Conservation (phyloP, 345 rosid genomes). For the Salix purpurea region DNA sequence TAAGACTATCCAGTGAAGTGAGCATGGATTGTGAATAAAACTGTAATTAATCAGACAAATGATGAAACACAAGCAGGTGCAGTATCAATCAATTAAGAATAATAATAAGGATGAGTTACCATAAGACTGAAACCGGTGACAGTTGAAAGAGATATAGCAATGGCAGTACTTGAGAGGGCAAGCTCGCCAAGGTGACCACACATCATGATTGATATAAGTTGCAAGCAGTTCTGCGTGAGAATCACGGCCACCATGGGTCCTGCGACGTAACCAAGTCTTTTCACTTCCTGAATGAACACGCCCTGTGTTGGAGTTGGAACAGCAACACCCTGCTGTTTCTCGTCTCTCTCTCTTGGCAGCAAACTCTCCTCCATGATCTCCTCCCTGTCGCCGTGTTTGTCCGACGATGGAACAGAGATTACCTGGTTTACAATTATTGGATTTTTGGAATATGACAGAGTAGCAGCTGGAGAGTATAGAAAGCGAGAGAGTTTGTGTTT, state of each 20-base stretch:
- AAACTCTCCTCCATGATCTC: too few species aligned
- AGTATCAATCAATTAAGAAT: not conserved
- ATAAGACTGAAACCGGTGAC: conserved; percentile 77
- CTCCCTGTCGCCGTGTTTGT: not conserved
- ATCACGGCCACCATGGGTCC: conserved; percentile 68
- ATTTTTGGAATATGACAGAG: too few species aligned
- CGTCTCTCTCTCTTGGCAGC: too few species aligned
- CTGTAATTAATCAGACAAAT: not conserved
- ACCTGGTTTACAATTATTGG: too few species aligned
- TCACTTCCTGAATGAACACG: conserved; percentile 37
- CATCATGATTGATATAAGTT: conserved; percentile 64
- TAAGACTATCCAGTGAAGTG: not conserved
- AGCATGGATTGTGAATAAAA: not conserved
- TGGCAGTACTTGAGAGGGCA: conserved; percentile 67
- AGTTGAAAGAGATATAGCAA: conserved; percentile 57
- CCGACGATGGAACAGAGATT: too few species aligned
- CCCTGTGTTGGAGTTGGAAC: conserved; percentile 1
- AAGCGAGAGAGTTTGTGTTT: too few species aligned
- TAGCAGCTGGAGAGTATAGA: too few species aligned
- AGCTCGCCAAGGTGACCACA: conserved; percentile 83
- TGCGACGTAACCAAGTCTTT: conserved; percentile 46
- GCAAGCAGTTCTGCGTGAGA: conserved; percentile 48
- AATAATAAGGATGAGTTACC: conserved; percentile 34
- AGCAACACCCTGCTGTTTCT: too few species aligned
- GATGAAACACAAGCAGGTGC: not conserved